phyloP scores from a whole-genome alignment of 179 eudicot species.

The Dionaea muscipula region DNA sequence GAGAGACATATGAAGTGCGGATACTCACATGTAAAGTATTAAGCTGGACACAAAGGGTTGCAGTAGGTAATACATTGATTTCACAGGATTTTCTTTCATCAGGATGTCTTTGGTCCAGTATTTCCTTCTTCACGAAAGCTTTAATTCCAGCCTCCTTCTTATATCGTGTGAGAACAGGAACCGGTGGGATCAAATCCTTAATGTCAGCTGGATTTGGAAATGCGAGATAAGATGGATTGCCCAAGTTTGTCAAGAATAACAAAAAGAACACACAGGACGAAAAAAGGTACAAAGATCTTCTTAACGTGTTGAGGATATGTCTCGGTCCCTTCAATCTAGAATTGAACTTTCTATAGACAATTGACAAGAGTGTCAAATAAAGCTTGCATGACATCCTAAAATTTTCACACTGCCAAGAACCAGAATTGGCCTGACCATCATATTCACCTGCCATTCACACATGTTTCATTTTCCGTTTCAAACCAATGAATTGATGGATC shows the following conservation, averaged over 20 bases:
- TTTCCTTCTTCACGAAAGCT: conserved; percentile 86
- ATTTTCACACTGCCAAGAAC: no score
- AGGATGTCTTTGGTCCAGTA: conserved; percentile 59
- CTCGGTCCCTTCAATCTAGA: no score
- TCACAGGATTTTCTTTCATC: conserved; percentile 69
- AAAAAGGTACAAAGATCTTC: background rate
- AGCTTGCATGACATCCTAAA: background rate
- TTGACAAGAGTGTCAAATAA: no score
- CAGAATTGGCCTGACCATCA: no score
- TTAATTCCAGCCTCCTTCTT: conserved; percentile 74
- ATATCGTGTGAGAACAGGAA: conserved; percentile 82
- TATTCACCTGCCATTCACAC: no score
- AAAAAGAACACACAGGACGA: background rate
- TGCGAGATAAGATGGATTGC: background rate
- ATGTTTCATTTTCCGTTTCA: no score
- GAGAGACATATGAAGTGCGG: background rate
- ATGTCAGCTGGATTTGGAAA: conserved; percentile 48
- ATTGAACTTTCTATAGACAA: no score
- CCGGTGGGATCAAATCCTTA: conserved; percentile 86
- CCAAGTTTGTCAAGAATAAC: conserved; percentile 9
- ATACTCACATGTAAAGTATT: conserved; percentile 81
- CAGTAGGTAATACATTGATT: conserved; percentile 58
- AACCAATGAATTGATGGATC: no score
- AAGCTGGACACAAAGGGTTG: conserved; percentile 79
- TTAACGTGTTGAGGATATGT: no score